These are phyloP conservation scores for Endoconidiophora laricicola DNA, from an alignment of 2,329 filamentous ascomycete species.

Conservation along the genomic window DNA sequence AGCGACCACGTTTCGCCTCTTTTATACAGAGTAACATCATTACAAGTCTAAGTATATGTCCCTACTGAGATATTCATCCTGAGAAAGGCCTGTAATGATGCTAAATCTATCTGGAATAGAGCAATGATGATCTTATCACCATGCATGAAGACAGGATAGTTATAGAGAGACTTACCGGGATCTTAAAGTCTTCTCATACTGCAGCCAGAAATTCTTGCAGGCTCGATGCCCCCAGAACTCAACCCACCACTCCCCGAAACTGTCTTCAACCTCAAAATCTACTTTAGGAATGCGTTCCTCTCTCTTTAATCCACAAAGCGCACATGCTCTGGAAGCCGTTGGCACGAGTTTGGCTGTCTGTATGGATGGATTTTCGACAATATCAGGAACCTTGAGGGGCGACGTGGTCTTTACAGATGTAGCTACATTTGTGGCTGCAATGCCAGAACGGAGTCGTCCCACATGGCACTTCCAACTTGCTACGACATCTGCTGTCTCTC, in stretches of 20 bases:
- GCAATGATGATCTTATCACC: no score
- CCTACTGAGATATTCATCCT: no score
- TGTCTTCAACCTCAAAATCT: slow-evolving; percentile 66
- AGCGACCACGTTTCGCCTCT: no score
- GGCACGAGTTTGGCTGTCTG: slow-evolving; percentile 56
- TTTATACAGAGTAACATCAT: no score
- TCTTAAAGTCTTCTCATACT: slow-evolving; percentile 53
- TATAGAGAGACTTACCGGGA: slow-evolving; percentile 36
- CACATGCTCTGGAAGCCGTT: slow-evolving; percentile 57
- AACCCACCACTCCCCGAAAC: slow-evolving; percentile 93
- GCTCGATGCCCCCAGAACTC: slow-evolving; percentile 71
- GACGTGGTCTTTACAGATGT: slow-evolving; percentile 26
- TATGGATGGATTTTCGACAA: slow-evolving; percentile 52
- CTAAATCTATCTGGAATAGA: no score
- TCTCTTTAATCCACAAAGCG: slow-evolving; percentile 73
- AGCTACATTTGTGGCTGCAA: slow-evolving; percentile 48
- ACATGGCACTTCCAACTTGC: slow-evolving; percentile 59
- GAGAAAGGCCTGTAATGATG: no score
- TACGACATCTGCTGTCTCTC: slow-evolving; percentile 65
- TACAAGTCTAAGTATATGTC: no score
- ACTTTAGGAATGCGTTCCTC: slow-evolving; percentile 68
- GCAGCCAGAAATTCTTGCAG: slow-evolving; percentile 74
- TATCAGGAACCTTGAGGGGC: slow-evolving; percentile 46
- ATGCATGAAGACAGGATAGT: no score
- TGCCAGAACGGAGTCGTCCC: slow-evolving; percentile 55